Base-by-base conservation (phyloP, 345 rosid genomes). In the Eutrema heterophyllum region DNA sequence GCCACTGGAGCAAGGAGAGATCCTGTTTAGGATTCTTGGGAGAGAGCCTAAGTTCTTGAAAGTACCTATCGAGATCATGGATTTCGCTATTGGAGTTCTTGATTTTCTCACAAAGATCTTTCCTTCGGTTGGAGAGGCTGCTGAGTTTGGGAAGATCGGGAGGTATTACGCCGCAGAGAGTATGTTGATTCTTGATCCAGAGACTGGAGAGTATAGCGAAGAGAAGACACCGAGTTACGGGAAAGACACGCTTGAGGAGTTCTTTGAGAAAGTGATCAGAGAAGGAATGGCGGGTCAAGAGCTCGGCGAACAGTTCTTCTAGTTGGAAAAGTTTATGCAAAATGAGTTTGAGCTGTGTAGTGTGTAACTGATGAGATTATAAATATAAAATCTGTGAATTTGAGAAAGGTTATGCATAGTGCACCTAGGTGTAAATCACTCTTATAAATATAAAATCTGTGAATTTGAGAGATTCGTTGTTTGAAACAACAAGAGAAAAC, bases 211-310 rank as follows among this genome's bases (percentile, higher is more conserved):
- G 36, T 94, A 91, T 60, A 87, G 86, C 57, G 89, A 88, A 6
- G 97, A 91, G 75, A 81, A 82, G 81, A 94, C 98, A 5, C 98
- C 98, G 2, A 88, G 96, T 56, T 94, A 94, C 39, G 98, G 98
- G 30, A 84, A 78, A 59, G 96, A 94, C 50, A 91, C 95, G 0
- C 74, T 94, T 81, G 98, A 94, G 64, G 96, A 87, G 3, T 91
- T 94, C 79, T 94, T 91, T 55, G 83, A 77, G 10, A 87, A 80
- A 68, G 98, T 89, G 51, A 75, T 89, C 7, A 87, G 81, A 68
- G 98, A 94, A 63, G 98, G 97, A 16, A 91, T 91, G 97, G 85
- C 85, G 9, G 98, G 98, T 79, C 97, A 91, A 71, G 98, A 93
- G 77, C 81, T 93, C 53, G 98, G 98, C 10, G 97, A 94, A 67